phyloP scores from a whole-genome alignment of 139 green algal genomes.

The Raphidocelis subcapitata region DNA sequence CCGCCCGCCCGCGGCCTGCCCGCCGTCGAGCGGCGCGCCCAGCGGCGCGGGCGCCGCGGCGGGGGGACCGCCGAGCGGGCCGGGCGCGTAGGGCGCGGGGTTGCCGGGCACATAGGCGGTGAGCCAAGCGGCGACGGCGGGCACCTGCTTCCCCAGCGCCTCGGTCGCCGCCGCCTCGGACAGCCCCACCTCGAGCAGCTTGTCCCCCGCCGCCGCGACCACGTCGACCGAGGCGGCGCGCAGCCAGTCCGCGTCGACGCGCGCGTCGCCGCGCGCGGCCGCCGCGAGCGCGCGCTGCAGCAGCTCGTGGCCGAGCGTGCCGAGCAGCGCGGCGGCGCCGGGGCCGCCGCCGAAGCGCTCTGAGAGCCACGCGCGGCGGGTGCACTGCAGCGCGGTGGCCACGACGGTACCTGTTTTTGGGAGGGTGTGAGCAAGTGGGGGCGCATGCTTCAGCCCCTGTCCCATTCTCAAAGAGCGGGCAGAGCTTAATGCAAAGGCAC shows the following conservation, averaged over 20 bases:
- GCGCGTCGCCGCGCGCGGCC: background rate
- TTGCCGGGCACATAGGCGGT: constrained; percentile 20
- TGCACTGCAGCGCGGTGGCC: constrained; percentile 54
- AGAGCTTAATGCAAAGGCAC: background rate
- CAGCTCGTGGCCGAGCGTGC: constrained; percentile 67
- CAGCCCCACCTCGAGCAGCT: constrained; percentile 64
- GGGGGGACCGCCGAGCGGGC: background rate
- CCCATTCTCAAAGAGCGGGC: background rate
- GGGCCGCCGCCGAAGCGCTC: constrained; percentile 55
- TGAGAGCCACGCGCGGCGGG: constrained; percentile 67
- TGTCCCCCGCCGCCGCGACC: constrained; percentile 32
- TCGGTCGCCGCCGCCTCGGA: constrained; percentile 40
- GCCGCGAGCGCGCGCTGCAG: constrained; percentile 46
- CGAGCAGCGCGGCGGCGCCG: constrained; percentile 35
- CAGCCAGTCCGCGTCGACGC: background rate
- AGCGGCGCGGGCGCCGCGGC: background rate
- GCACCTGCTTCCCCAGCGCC: constrained; percentile 26
- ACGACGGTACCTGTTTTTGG: constrained; percentile 58
- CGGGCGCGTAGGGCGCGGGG: background rate
- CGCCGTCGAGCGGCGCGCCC: background rate
- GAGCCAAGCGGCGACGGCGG: constrained; percentile 25
- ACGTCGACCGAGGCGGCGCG: no score
- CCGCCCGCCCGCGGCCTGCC: background rate
- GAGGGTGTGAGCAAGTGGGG: background rate
- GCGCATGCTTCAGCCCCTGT: background rate